phyloP scores from a whole-genome alignment of 208 protist species.

The Leishmania major region DNA sequence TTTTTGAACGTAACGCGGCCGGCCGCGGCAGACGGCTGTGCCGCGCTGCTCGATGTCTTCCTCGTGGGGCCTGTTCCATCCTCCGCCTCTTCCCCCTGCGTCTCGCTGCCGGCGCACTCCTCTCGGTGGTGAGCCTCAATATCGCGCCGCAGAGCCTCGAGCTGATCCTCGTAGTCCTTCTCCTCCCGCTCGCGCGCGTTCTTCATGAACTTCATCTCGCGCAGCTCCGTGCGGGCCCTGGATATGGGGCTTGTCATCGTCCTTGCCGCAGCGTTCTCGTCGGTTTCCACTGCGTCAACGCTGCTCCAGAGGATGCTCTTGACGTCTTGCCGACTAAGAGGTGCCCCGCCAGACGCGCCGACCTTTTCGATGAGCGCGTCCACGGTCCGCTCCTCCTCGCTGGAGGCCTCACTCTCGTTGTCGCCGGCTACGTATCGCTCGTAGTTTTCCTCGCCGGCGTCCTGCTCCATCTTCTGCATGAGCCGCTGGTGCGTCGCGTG shows the following conservation, averaged over 20 bases:
- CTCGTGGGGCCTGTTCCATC: background rate
- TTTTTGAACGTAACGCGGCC: constrained; percentile 23
- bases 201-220: constrained; percentile 90
- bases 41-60: background rate
- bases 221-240: constrained; percentile 71
- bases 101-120: constrained; percentile 11
- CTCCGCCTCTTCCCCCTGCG: background rate
- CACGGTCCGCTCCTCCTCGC: constrained; percentile 85
- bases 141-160: constrained; percentile 58
- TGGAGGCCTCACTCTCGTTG: constrained; percentile 46
- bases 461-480: constrained; percentile 92
- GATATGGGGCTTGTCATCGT: constrained; percentile 42
- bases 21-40: constrained; percentile 7
- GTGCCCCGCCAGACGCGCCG: constrained; percentile 4
- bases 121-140: constrained; percentile 46
- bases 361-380: constrained; percentile 70
- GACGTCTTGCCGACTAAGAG: constrained; percentile 25
- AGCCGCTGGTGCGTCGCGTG: constrained; percentile 80
- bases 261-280: constrained; percentile 2
- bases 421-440: constrained; percentile 50
- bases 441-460: constrained; percentile 77
- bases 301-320: constrained; percentile 60
- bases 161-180: constrained; percentile 55
- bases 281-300: constrained; percentile 18
- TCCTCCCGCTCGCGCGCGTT: constrained; percentile 66